Evolutionary conservation across 169 alveolate species (phyloP).

Genomic region (Plasmodium inui): DNA sequence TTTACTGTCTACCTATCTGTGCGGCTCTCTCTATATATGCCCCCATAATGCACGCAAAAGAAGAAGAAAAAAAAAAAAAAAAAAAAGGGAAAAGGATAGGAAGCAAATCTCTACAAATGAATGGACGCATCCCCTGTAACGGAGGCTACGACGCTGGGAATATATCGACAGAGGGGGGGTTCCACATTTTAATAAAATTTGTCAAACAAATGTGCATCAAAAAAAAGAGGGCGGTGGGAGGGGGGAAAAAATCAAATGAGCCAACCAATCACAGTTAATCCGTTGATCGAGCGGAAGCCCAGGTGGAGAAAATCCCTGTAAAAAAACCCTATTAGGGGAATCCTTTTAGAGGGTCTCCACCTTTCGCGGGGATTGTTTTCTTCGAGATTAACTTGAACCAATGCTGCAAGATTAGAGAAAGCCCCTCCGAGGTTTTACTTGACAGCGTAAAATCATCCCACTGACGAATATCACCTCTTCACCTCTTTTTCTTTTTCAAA

Average conservation of each 20-base stretch:
- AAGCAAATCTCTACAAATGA: neutral
- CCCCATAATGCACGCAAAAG: neutral
- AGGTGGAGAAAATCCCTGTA: neutral
- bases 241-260: neutral
- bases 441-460: neutral
- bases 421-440: neutral
- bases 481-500: conserved; percentile 7
- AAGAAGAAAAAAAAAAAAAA: neutral
- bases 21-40: neutral
- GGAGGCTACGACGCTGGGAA: neutral
- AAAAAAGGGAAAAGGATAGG: neutral
- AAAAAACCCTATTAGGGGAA: neutral
- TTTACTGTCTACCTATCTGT: neutral
- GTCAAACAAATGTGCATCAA: neutral
- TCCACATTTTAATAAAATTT: neutral
- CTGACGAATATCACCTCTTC: neutral
- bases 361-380: neutral
- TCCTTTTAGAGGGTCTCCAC: neutral
- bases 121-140: neutral
- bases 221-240: too few relatives aligned
- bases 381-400: neutral
- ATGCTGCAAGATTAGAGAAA: neutral
- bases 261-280: neutral
- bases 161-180: neutral
- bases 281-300: neutral